phyloP scores from a whole-genome alignment of 176 grass and related monocot species.

The Dendrocalamus sinicus region DNA sequence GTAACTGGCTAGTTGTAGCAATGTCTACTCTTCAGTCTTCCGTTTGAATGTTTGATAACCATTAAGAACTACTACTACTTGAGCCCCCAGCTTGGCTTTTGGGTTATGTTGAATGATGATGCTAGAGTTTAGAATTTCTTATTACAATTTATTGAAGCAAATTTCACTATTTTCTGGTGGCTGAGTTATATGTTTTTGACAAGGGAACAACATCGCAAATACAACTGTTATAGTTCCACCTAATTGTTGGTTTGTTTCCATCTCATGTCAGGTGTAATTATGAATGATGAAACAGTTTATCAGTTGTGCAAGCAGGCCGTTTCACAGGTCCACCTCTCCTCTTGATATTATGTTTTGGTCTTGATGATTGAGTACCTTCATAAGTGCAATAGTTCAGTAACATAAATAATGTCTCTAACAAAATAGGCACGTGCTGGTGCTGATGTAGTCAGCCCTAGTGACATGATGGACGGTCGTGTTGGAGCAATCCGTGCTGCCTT shows the following conservation, averaged over 20 bases:
- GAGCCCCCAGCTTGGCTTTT: not conserved
- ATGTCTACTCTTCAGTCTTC: not conserved
- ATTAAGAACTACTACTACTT: not conserved
- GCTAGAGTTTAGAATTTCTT: not conserved
- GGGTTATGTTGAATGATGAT: not conserved
- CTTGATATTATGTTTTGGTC: slow-evolving; percentile 23
- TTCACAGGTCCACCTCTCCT: slow-evolving; percentile 68
- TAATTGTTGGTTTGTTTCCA: slow-evolving; percentile 28
- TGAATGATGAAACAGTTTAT: slow-evolving; percentile 98
- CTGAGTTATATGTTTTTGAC: not conserved
- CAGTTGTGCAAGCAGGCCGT: slow-evolving; percentile 98
- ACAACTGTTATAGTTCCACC: not conserved
- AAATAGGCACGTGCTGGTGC: slow-evolving; percentile 90
- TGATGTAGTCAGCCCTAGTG: slow-evolving; percentile 96
- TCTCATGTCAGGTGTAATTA: slow-evolving; percentile 73
- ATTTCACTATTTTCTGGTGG: not conserved
- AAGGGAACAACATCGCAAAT: not conserved
- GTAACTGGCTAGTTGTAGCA: not conserved
- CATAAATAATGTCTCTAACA: not conserved
- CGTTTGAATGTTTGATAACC: not conserved
- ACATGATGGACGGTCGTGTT: slow-evolving; percentile 98
- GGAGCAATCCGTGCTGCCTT: slow-evolving; percentile 86
- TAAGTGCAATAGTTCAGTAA: slow-evolving; percentile 13
- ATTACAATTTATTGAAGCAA: not conserved
- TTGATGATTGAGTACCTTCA: slow-evolving; percentile 8